These are phyloP conservation scores for Blastobotrys proliferans DNA, from an alignment of 1,139 yeast genomes.

Conservation along the genomic window DNA sequence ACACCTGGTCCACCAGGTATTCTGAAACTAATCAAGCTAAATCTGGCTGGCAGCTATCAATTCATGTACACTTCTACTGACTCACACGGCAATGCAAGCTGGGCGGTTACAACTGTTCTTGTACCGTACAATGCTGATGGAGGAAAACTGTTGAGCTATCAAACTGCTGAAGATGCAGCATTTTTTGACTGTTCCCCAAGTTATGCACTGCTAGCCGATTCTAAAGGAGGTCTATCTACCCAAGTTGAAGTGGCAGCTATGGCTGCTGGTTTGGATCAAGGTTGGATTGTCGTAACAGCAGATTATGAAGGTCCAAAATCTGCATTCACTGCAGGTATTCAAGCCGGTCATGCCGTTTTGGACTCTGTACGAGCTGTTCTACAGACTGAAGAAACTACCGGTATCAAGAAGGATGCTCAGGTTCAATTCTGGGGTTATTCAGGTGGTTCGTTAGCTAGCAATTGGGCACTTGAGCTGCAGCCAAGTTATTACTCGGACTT, in stretches of 20 bases:
- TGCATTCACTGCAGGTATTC: constrained; percentile 24
- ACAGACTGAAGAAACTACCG: constrained; percentile 17
- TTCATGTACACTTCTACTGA: constrained; percentile 28
- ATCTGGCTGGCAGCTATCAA: constrained; percentile 22
- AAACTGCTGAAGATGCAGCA: constrained; percentile 29
- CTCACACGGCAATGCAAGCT: constrained; percentile 25
- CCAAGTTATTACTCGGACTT: constrained; percentile 31
- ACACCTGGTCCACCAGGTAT: constrained; percentile 17
- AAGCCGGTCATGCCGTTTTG: constrained; percentile 22
- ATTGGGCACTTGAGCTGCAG: constrained; percentile 33
- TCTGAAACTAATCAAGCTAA: constrained; percentile 4
- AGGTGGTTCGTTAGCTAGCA: constrained; percentile 33
- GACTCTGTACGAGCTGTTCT: constrained; percentile 24
- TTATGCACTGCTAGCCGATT: constrained; percentile 20
- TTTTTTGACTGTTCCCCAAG: constrained; percentile 30
- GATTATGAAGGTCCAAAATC: constrained; percentile 25
- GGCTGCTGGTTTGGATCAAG: constrained; percentile 20
- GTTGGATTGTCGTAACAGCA: constrained; percentile 21
- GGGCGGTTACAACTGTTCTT: constrained; percentile 29
- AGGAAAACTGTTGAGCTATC: constrained; percentile 27
- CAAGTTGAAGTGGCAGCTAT: constrained; percentile 11
- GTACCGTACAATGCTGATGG: constrained; percentile 20
- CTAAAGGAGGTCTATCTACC: constrained; percentile 8
- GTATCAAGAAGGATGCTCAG: constrained; percentile 18
- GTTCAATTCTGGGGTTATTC: constrained; percentile 30